Conservation (phyloP, 2,329 filamentous ascomycete genomes). For the Colletotrichum viniferum region DNA sequence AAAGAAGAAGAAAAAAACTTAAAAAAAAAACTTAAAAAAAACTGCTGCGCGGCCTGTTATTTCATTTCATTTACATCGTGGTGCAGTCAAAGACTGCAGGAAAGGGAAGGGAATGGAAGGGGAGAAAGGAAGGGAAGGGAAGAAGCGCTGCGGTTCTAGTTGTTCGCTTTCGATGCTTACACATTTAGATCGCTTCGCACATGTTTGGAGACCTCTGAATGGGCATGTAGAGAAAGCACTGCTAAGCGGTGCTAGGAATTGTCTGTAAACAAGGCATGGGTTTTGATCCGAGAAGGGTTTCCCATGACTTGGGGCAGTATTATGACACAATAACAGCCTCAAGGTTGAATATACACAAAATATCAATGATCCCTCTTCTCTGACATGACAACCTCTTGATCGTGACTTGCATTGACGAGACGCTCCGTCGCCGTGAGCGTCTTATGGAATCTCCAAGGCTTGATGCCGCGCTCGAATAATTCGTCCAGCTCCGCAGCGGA, state of each 20-base stretch:
- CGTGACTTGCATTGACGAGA: background rate
- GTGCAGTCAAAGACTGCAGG: background rate
- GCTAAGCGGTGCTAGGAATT: background rate
- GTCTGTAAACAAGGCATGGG: background rate
- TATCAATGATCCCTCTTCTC: background rate
- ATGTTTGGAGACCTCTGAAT: background rate
- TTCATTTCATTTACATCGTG: background rate
- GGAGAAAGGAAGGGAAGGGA: background rate
- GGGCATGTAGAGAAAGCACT: background rate
- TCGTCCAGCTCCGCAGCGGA: slow-evolving; percentile 30
- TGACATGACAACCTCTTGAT: background rate
- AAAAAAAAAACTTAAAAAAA: background rate
- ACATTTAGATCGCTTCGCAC: background rate
- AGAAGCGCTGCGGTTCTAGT: background rate
- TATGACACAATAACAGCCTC: background rate
- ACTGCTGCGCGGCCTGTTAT: background rate
- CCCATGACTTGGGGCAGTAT: background rate
- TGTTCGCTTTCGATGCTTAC: background rate
- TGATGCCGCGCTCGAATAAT: slow-evolving; percentile 27
- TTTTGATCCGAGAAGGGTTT: background rate
- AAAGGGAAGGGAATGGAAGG: background rate
- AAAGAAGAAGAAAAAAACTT: background rate
- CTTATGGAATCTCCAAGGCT: slow-evolving; percentile 27
- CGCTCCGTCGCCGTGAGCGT: slow-evolving; percentile 15
- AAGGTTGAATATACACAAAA: background rate